phyloP scores from a whole-genome alignment of 2,329 filamentous ascomycete species.

The Sclerotinia trifoliorum region DNA sequence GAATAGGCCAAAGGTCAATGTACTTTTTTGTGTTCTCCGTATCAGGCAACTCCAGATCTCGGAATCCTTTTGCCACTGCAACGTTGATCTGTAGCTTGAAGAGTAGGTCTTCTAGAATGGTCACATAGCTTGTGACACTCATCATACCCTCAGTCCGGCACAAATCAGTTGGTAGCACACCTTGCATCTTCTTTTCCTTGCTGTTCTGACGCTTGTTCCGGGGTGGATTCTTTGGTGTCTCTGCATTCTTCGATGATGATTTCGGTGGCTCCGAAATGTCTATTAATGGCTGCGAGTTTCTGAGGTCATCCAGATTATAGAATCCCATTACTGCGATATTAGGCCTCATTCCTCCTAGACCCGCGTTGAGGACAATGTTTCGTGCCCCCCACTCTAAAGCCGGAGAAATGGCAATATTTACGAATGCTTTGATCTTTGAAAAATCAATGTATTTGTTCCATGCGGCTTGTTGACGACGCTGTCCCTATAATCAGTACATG shows the following conservation, averaged over 20 bases:
- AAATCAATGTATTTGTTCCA: slow-evolving; percentile 85
- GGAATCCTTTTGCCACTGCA: slow-evolving; percentile 79
- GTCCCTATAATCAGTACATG: slow-evolving; percentile 3
- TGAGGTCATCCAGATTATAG: slow-evolving; percentile 76
- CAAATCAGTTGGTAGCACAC: slow-evolving; percentile 64
- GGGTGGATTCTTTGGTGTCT: slow-evolving; percentile 29
- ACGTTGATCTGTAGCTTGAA: slow-evolving; percentile 79
- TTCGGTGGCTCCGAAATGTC: slow-evolving; percentile 53
- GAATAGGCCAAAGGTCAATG: slow-evolving; percentile 88
- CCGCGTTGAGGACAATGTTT: slow-evolving; percentile 78
- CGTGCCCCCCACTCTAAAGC: slow-evolving; percentile 80
- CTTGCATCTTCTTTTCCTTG: slow-evolving; percentile 55
- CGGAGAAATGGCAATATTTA: slow-evolving; percentile 81
- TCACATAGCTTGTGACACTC: slow-evolving; percentile 72
- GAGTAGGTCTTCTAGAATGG: slow-evolving; percentile 77
- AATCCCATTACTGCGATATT: slow-evolving; percentile 83
- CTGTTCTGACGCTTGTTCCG: slow-evolving; percentile 50
- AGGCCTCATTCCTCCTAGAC: slow-evolving; percentile 82
- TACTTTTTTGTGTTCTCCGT: slow-evolving; percentile 65
- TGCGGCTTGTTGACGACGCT: slow-evolving; percentile 70
- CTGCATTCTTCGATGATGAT: slow-evolving; percentile 38
- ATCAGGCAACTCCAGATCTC: slow-evolving; percentile 69
- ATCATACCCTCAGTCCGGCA: slow-evolving; percentile 68
- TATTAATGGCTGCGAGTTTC: slow-evolving; percentile 55
- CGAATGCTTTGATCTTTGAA: slow-evolving; percentile 83